phyloP scores from a whole-genome alignment of 805 yeast genomes.

The Jamesozyma jinghongensis region DNA sequence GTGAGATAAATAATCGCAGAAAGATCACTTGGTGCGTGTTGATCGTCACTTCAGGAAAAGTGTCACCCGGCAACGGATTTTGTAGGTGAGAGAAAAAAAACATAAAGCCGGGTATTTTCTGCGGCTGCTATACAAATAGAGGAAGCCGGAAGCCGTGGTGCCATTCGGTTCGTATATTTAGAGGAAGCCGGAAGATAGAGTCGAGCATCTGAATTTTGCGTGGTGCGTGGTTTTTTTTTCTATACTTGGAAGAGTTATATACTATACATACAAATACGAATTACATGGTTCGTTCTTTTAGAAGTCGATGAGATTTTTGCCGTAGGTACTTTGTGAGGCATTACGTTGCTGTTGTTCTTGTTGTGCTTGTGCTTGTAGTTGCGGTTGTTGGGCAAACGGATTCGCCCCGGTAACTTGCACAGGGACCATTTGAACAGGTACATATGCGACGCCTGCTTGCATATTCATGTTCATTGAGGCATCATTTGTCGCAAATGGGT shows the following conservation, averaged over 20 bases:
- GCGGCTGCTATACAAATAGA: too few relatives aligned
- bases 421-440: background rate
- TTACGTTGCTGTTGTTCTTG: slow-evolving; percentile 7
- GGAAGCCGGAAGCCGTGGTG: too few relatives aligned
- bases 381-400: slow-evolving; percentile 11
- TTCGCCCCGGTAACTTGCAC: background rate
- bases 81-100: background rate
- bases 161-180: too few relatives aligned
- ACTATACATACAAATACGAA: background rate
- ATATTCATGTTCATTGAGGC: too few relatives aligned
- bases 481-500: slow-evolving; percentile 1
- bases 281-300: background rate
- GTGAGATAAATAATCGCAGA: too few relatives aligned
- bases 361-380: slow-evolving; percentile 10
- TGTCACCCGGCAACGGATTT: too few relatives aligned
- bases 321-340: slow-evolving; percentile 2
- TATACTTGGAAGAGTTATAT: background rate
- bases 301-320: background rate
- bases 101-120: too few relatives aligned
- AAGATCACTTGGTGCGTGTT: too few relatives aligned
- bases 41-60: too few relatives aligned
- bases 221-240: too few relatives aligned
- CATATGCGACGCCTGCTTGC: background rate
- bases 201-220: too few relatives aligned
- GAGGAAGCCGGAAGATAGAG: too few relatives aligned